Evolutionary conservation across 805 yeast species (phyloP), one percentile per base, ranked within the genome.

Genomic region (Saccharomycopsis sp.): DNA sequence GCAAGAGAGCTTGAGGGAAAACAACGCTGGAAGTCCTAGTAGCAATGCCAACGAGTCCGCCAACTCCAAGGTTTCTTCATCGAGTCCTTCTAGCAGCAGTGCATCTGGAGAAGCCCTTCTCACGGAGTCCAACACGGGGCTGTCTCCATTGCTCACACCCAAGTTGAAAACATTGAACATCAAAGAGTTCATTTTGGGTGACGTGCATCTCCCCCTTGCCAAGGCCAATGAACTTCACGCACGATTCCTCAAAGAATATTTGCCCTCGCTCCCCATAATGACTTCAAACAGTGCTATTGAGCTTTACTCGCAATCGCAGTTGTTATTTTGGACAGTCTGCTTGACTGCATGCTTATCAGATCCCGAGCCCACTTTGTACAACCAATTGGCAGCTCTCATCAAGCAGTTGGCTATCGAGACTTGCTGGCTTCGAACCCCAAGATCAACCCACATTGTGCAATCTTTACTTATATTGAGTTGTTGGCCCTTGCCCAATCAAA

Each of bases 401-500:
- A 84, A 83, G 53, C 92, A 84, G 53, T 63, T 87, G 50, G 95
- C 95, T 0, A 85, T 85, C 39, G 94, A 84, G 53, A 84, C 94
- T 0, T 86, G 95, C 60, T 85, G 95, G 94, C 75, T 87, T 36
- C 66, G 88, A 43, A 88, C 96, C 0, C 96, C 96, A 2, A 69
- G 96, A 54, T 83, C 95, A 2, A 84, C 96, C 0, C 95, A 88
- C 57, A 88, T 88, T 30, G 85, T 88, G 5, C 96, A 88, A 55
- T 94, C 96, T 0, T 64, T 88, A 30, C 62, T 88, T 19, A 80
- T 88, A n/a, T 64, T 88, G 21, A 76, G 88, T 21, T 76, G 77
- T 12, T 88, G 96, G 96, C 96, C 96, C 0, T 59, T 88, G 34
- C 96, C 96, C 0, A 87, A 87, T 53, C 88, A 83, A 54, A 88